Conservation (phyloP, 1,284 basidiomycete genomes). For the Ceratobasidium sp. region DNA sequence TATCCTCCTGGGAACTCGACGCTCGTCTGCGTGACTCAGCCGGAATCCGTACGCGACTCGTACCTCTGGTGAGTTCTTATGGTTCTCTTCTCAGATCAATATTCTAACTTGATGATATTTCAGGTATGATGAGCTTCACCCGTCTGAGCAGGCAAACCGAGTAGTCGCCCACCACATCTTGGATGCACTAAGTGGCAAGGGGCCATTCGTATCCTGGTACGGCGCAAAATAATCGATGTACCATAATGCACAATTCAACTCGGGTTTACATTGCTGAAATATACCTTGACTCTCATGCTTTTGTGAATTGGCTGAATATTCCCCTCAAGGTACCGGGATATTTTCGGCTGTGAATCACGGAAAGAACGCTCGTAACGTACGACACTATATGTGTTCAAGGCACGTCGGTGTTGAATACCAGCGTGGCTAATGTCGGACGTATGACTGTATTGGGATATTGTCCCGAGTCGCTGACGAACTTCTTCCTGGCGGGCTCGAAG, state of each 20-base stretch:
- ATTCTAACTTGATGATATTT: background rate
- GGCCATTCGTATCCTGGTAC: slow-evolving; percentile 27
- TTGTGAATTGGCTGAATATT: too few relatives aligned
- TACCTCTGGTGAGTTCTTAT: slow-evolving; percentile 43
- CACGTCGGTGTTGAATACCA: too few relatives aligned
- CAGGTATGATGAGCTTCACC: slow-evolving; percentile 36
- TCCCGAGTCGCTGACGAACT: too few relatives aligned
- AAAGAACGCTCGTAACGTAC: too few relatives aligned
- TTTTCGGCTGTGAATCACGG: too few relatives aligned
- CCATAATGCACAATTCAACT: background rate
- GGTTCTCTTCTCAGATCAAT: background rate
- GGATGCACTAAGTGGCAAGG: slow-evolving; percentile 6
- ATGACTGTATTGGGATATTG: too few relatives aligned
- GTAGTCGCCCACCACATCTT: slow-evolving; percentile 24
- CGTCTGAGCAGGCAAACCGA: slow-evolving; percentile 17
- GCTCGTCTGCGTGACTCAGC: slow-evolving; percentile 37
- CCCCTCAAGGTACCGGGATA: too few relatives aligned
- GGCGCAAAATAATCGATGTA: background rate
- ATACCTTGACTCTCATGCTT: too few relatives aligned
- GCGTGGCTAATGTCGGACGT: too few relatives aligned
- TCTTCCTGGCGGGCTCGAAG: too few relatives aligned
- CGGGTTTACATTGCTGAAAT: too few relatives aligned
- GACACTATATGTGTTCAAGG: too few relatives aligned
- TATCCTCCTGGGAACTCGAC: slow-evolving; percentile 57
- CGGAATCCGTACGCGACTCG: slow-evolving; percentile 19